Evolutionary conservation across 305 asterid genomes (phyloP).

Genomic region (Rubia balearica): DNA sequence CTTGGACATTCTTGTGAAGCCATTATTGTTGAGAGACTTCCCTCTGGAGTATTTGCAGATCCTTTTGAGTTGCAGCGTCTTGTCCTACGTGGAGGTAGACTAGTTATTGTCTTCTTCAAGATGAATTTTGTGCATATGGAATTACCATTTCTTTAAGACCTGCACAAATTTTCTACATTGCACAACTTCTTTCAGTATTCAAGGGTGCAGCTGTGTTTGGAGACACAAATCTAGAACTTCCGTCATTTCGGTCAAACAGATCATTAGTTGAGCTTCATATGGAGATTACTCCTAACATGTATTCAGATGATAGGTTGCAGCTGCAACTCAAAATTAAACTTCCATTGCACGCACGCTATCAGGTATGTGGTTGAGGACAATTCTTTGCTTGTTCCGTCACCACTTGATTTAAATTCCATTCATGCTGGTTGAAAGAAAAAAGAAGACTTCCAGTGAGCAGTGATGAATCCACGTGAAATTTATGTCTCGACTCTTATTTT

Average conservation of each 20-base stretch:
- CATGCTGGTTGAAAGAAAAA: background rate
- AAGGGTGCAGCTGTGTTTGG: conserved; percentile 68
- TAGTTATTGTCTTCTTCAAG: background rate
- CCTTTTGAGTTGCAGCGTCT: conserved; percentile 86
- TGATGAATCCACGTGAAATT: background rate
- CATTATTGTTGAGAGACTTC: conserved; percentile 54
- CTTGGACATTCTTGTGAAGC: conserved; percentile 35
- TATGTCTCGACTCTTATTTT: background rate
- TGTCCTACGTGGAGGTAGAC: conserved; percentile 51
- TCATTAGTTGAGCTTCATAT: conserved; percentile 70
- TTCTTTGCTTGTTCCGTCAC: background rate
- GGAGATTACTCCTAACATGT: conserved; percentile 26
- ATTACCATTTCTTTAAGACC: background rate
- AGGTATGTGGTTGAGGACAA: conserved; percentile 32
- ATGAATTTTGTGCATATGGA: background rate
- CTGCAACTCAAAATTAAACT: conserved; percentile 41
- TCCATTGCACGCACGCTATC: conserved; percentile 87
- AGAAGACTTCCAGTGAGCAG: background rate
- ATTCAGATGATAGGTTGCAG: conserved; percentile 28
- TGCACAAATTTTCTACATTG: background rate
- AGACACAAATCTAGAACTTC: conserved; percentile 76
- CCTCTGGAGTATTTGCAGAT: conserved; percentile 82
- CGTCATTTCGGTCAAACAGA: conserved; percentile 62
- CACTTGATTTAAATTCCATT: background rate
- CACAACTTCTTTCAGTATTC: conserved; percentile 36